phyloP scores from a whole-genome alignment of 208 protist genomes.

The Zelonia costaricensis region DNA sequence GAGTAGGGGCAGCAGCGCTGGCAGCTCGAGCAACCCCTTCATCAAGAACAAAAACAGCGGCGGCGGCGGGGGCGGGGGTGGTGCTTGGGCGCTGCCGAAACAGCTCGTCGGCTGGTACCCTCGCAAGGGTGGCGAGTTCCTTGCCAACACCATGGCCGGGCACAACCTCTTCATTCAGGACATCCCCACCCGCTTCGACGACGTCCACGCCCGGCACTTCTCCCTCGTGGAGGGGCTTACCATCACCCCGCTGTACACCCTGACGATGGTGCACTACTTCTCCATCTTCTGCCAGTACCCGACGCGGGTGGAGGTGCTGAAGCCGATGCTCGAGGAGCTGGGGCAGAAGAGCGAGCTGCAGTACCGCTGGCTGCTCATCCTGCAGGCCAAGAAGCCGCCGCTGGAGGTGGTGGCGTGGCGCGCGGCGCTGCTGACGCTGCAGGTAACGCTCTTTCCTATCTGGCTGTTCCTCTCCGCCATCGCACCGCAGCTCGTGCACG shows the following conservation, averaged over 20 bases:
- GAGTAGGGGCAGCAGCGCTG: not conserved
- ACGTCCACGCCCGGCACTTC: slow-evolving; percentile 72
- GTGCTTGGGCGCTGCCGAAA: slow-evolving; percentile 13
- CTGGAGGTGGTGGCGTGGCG: slow-evolving; percentile 54
- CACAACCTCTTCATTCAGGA: slow-evolving; percentile 83
- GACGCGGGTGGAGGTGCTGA: slow-evolving; percentile 35
- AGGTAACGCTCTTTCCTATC: slow-evolving; percentile 67
- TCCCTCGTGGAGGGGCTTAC: slow-evolving; percentile 66
- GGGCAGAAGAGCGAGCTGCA: slow-evolving; percentile 48
- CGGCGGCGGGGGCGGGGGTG: not conserved
- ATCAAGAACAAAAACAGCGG: no score
- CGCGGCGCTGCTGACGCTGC: slow-evolving; percentile 38
- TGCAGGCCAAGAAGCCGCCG: slow-evolving; percentile 42
- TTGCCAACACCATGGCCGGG: slow-evolving; percentile 68
- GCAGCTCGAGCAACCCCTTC: no score
- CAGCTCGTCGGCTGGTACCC: slow-evolving; percentile 57
- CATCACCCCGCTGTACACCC: slow-evolving; percentile 67
- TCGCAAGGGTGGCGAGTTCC: slow-evolving; percentile 54
- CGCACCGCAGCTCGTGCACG: slow-evolving; percentile 76
- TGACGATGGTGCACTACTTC: slow-evolving; percentile 86
- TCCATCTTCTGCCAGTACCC: slow-evolving; percentile 77
- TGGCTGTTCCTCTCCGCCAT: slow-evolving; percentile 61
- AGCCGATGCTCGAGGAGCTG: slow-evolving; percentile 53
- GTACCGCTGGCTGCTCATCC: slow-evolving; percentile 50
- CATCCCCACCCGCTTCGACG: slow-evolving; percentile 69